Evolutionary conservation across 352 stramenopile genomes (phyloP).

Genomic region (Phytophthora citricola): DNA sequence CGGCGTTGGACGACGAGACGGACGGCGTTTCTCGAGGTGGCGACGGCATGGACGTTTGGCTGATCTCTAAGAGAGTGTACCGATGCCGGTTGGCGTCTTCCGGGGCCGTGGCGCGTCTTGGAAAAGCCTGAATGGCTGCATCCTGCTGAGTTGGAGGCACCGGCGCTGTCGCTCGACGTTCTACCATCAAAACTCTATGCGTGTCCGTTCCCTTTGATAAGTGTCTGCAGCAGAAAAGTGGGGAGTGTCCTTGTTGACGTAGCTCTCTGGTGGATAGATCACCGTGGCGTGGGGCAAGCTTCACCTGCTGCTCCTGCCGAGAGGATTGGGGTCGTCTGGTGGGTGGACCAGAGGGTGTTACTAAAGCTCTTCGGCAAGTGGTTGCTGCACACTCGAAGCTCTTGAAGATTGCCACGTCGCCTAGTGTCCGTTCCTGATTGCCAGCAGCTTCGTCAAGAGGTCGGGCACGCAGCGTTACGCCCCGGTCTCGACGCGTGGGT

Average conservation of each 20-base stretch:
- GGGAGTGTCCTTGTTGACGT: too few species aligned
- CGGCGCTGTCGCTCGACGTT: constrained; percentile 32
- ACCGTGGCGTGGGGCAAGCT: neutral
- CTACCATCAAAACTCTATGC: constrained; percentile 31
- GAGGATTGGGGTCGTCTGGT: constrained; percentile 40
- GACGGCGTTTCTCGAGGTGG: constrained; percentile 11
- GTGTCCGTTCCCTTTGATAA: constrained; percentile 25
- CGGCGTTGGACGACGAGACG: constrained; percentile 29
- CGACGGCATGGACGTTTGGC: constrained; percentile 12
- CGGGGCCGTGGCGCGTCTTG: constrained; percentile 29
- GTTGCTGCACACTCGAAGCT: neutral
- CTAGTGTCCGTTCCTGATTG: constrained; percentile 27
- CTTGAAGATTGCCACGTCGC: constrained; percentile 4
- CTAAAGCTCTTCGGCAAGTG: constrained; percentile 4
- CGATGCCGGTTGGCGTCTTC: constrained; percentile 10
- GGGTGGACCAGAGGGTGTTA: constrained; percentile 29
- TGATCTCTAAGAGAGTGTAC: constrained; percentile 23
- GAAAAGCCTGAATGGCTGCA: constrained; percentile 17
- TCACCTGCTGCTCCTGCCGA: constrained; percentile 10
- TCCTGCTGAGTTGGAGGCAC: constrained; percentile 15
- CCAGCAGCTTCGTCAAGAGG: constrained; percentile 32
- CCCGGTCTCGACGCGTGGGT: constrained; percentile 5
- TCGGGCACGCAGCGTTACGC: constrained; percentile 12
- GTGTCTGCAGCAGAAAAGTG: constrained; percentile 6
- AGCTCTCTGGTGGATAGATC: constrained; percentile 10